Percentiles rank a stretch among this genome's conserved stretches.
Conservation (phyloP, 495 filamentous ascomycete species). For the Evernia prunastri region DNA sequence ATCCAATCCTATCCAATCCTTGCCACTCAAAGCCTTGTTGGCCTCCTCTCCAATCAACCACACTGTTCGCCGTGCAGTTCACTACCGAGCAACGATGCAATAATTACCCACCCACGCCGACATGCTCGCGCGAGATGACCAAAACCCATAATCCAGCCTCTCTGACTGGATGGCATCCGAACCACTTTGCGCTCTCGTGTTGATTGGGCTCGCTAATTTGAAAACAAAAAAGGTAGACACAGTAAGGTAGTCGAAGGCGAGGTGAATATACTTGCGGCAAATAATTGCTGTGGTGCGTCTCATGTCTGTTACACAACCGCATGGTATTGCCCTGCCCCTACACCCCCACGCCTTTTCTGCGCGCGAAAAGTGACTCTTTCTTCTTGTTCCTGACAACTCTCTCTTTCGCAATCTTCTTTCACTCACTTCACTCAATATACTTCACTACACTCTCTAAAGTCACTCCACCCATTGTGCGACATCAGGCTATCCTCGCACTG, state of each 20-base stretch:
- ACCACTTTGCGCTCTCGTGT: not conserved
- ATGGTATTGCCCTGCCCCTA: constrained; percentile 5
- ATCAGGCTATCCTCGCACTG: constrained; percentile 3
- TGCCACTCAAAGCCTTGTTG: not conserved
- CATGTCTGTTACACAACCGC: constrained; percentile 12
- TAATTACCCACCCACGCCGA: not conserved
- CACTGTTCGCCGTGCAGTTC: no score
- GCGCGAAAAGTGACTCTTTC: constrained; percentile 4
- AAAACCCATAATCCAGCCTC: not conserved
- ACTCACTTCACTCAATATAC: no score
- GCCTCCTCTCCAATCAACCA: no score
- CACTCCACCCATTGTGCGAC: not conserved
- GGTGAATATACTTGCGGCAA: constrained; percentile 8
- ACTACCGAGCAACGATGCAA: no score
- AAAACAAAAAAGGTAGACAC: no score
- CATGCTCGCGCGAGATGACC: not conserved
- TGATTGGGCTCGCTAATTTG: no score
- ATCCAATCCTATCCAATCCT: not conserved
- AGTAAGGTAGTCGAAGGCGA: not conserved
- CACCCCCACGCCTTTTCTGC: not conserved
- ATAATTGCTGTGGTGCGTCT: constrained; percentile 16
- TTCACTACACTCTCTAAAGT: constrained; percentile 12
- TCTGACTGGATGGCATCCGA: constrained; percentile 6
- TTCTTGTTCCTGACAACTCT: constrained; percentile 3
- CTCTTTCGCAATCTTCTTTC: constrained; percentile 10